Evolutionary conservation across 768 basidiomycete species (phyloP).

Genomic region (Leccinum pellstonianum): DNA sequence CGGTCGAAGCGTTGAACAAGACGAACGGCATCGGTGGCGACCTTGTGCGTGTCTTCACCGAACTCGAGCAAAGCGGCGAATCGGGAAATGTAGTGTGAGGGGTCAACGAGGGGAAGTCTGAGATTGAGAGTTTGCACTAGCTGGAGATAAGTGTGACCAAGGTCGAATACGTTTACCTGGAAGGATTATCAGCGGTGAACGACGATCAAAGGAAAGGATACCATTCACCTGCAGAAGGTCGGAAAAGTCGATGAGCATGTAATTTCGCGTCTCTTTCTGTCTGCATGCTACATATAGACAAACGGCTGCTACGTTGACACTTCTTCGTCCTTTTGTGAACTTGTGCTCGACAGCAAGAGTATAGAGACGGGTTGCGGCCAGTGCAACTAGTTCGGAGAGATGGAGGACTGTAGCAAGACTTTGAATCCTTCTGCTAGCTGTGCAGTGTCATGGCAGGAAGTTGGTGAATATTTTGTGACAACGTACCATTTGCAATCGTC

Average conservation of each 20-base stretch:
- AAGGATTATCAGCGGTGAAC: neutral
- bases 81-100: slow-evolving; percentile 93
- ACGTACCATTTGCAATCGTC: slow-evolving; percentile 83
- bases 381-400: slow-evolving; percentile 75
- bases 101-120: slow-evolving; percentile 86
- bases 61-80: slow-evolving; percentile 95
- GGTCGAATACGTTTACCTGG: slow-evolving; percentile 95
- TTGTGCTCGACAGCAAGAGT: slow-evolving; percentile 92
- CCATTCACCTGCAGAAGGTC: slow-evolving; percentile 78
- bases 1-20: slow-evolving; percentile 92
- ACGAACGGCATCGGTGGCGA: slow-evolving; percentile 90
- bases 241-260: slow-evolving; percentile 99
- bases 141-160: slow-evolving; percentile 94
- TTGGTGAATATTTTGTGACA: neutral
- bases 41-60: slow-evolving; percentile 88
- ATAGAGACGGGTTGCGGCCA: slow-evolving; percentile 83
- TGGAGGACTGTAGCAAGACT: slow-evolving; percentile 76
- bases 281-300: slow-evolving; percentile 94
- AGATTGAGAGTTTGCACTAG: slow-evolving; percentile 86
- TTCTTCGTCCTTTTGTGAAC: slow-evolving; percentile 91
- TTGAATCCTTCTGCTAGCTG: slow-evolving; percentile 82
- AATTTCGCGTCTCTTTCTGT: slow-evolving; percentile 84
- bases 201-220: neutral
- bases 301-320: slow-evolving; percentile 91
- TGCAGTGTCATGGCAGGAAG: neutral